phyloP scores from a whole-genome alignment of 2,329 filamentous ascomycete genomes.

The Mariannaea elegans region DNA sequence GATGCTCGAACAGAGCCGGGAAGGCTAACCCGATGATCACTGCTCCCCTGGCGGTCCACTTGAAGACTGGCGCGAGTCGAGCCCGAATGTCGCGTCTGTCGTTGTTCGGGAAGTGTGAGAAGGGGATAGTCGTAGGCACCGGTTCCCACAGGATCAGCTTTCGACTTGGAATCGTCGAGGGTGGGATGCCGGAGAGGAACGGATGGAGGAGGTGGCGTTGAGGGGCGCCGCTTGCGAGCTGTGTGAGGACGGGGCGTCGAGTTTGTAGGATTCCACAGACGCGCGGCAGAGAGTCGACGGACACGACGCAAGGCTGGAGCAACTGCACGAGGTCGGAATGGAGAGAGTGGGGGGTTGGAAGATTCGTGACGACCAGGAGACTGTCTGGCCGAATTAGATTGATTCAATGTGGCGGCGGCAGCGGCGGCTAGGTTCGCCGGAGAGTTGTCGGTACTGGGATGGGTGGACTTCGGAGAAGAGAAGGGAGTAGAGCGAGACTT shows the following conservation, averaged over 20 bases:
- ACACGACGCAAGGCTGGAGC: slow-evolving; percentile 42
- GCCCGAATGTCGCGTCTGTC: slow-evolving; percentile 54
- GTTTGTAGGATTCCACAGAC: slow-evolving; percentile 70
- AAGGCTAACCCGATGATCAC: slow-evolving; percentile 60
- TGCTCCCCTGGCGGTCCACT: slow-evolving; percentile 56
- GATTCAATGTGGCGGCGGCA: slow-evolving; percentile 35
- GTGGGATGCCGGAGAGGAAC: slow-evolving; percentile 59
- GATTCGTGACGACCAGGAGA: slow-evolving; percentile 26
- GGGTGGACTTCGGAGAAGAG: slow-evolving; percentile 43
- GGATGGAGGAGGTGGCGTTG: slow-evolving; percentile 62
- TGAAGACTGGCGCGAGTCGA: slow-evolving; percentile 60
- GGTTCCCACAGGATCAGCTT: slow-evolving; percentile 48
- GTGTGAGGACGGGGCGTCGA: slow-evolving; percentile 59
- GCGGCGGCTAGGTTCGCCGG: slow-evolving; percentile 29
- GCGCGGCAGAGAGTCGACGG: slow-evolving; percentile 55
- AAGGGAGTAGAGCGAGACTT: slow-evolving; percentile 42
- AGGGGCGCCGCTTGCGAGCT: slow-evolving; percentile 56
- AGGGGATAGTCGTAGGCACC: slow-evolving; percentile 60
- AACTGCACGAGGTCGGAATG: slow-evolving; percentile 56
- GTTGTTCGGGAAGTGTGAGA: slow-evolving; percentile 60
- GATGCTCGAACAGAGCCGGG: slow-evolving; percentile 63
- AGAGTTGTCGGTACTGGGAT: slow-evolving; percentile 37
- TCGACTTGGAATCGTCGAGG: slow-evolving; percentile 49
- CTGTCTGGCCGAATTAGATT: slow-evolving; percentile 16
- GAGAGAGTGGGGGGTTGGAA: slow-evolving; percentile 32